A percentile compares a stretch with the other conserved stretches of the same genome.
phyloP scores from a whole-genome alignment of 2,329 filamentous ascomycete genomes.

The Aspergillus brasiliensis region DNA sequence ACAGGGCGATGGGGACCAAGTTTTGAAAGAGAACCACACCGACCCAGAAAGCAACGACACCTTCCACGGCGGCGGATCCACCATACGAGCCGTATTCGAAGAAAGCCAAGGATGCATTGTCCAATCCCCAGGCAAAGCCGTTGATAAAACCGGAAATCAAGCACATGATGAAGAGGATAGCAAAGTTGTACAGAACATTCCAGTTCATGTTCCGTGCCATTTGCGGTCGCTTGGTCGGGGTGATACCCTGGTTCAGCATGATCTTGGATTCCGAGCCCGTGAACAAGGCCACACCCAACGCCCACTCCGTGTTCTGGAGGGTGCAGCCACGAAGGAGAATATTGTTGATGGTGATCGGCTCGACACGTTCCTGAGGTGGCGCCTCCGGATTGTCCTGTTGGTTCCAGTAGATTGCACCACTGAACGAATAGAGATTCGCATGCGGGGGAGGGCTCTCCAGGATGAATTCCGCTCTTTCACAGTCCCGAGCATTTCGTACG shows the following conservation, averaged over 20 bases:
- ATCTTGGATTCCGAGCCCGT: constrained; percentile 7
- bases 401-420: constrained; percentile 5
- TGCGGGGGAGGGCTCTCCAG: constrained; percentile 3
- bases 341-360: constrained; percentile 7
- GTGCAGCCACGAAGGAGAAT: constrained; percentile 6
- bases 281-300: constrained; percentile 1
- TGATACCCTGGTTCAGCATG: constrained; percentile 7
- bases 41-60: constrained; percentile 5
- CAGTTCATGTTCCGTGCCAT: constrained; percentile 9
- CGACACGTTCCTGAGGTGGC: not conserved
- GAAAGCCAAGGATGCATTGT: not conserved
- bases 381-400: not conserved
- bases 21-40: constrained; percentile 7
- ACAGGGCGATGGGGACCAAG: constrained; percentile 8
- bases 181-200: constrained; percentile 7
- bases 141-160: constrained; percentile 7
- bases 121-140: constrained; percentile 5
- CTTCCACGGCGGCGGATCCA: not conserved
- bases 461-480: constrained; percentile 4
- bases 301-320: constrained; percentile 7
- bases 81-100: constrained; percentile 8
- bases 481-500: constrained; percentile 3
- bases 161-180: constrained; percentile 9
- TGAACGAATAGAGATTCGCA: constrained; percentile 7
- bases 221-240: constrained; percentile 4